These are phyloP conservation scores for Pyropia haitanensis DNA, from an alignment of 23 red algal genomes.

Conservation along the genomic window DNA sequence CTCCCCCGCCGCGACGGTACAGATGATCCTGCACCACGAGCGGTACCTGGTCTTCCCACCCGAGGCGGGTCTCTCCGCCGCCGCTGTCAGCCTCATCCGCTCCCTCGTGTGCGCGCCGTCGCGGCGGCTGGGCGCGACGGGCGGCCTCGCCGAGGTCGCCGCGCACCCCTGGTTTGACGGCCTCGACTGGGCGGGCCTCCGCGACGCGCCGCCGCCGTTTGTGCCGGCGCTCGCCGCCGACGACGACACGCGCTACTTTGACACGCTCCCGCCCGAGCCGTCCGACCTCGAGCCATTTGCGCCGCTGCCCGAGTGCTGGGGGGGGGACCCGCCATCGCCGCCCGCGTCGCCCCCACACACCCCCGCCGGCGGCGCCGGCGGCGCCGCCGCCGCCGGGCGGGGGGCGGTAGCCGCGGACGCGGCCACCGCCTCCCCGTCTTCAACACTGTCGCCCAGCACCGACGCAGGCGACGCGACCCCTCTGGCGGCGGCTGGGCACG, in stretches of 20 bases:
- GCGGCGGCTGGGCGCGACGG: conserved; percentile 49
- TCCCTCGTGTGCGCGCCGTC: conserved; percentile 58
- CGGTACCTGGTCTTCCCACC: conserved; percentile 64
- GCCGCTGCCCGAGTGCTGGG: no score
- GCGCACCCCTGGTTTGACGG: conserved; percentile 84
- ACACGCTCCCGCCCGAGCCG: conserved; percentile 6
- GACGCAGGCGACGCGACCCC: no score
- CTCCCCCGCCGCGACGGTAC: conserved; percentile 30
- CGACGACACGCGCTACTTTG: conserved; percentile 89
- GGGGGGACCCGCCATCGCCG: no score
- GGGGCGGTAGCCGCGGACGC: no score
- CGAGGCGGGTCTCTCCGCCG: conserved; percentile 31
- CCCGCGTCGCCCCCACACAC: no score
- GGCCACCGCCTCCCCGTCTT: no score
- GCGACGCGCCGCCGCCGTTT: conserved; percentile 56
- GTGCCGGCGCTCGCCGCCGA: conserved; percentile 66
- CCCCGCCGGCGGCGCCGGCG: no score
- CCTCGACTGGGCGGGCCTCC: conserved; percentile 74
- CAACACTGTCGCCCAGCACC: no score
- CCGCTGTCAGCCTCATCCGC: conserved; percentile 68
- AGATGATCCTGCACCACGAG: conserved; percentile 73
- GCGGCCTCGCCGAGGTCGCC: conserved; percentile 76
- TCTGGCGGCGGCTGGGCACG: no score
- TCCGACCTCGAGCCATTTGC: conserved; percentile 3
- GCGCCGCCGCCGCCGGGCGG: no score